Conservation (phyloP, 140 eudicot species). For the Oenanthe javanica region DNA sequence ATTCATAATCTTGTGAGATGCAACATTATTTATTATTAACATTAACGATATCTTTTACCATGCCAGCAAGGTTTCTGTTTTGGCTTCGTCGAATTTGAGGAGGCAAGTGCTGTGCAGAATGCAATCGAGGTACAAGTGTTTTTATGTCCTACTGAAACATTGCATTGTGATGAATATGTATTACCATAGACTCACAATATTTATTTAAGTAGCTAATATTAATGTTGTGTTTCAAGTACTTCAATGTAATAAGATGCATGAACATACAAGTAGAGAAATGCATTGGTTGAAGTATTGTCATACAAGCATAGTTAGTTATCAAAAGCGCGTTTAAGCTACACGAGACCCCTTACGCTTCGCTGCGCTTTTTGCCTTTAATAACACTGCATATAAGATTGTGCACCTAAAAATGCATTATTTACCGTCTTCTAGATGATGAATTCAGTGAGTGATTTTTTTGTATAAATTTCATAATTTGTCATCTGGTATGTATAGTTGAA, state of each 20-base stretch:
- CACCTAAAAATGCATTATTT: background rate
- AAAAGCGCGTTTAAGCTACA: too few relatives aligned
- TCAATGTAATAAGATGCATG: background rate
- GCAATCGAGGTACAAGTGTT: constrained; percentile 67
- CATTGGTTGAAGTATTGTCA: background rate
- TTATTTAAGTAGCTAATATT: background rate
- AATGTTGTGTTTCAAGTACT: background rate
- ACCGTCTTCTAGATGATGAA: background rate
- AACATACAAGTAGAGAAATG: background rate
- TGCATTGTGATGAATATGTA: background rate
- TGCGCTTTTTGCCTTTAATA: too few relatives aligned
- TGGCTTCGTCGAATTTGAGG: constrained; percentile 95
- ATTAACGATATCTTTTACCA: constrained; percentile 10
- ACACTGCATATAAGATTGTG: background rate
- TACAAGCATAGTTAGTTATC: too few relatives aligned
- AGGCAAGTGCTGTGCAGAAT: constrained; percentile 57
- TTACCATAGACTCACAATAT: background rate
- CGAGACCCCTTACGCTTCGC: too few relatives aligned
- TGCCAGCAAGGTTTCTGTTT: constrained; percentile 73
- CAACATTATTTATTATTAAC: constrained; percentile 10
- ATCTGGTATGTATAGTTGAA: background rate
- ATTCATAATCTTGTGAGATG: background rate
- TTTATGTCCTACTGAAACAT: constrained; percentile 2
- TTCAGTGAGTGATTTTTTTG: background rate
- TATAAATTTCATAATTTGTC: background rate